phyloP scores from a whole-genome alignment of 768 basidiomycete species.

The Hygrocybe coccinea region DNA sequence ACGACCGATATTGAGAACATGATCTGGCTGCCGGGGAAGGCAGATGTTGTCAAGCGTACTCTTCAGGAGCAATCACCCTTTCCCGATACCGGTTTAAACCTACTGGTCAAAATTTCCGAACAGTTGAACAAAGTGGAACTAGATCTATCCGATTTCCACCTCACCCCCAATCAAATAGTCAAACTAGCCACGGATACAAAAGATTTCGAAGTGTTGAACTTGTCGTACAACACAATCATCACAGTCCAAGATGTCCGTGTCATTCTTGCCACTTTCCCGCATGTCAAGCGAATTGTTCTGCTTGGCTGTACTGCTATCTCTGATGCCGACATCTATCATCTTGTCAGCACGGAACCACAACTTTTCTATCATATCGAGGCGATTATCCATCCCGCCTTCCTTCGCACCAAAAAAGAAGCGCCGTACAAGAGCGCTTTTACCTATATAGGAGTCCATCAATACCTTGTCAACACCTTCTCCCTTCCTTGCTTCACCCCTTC shows the following conservation, averaged over 20 bases:
- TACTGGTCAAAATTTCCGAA: constrained; percentile 18
- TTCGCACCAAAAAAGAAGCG: too few relatives aligned
- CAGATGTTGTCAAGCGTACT: constrained; percentile 12
- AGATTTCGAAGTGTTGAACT: constrained; percentile 25
- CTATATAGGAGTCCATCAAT: too few relatives aligned
- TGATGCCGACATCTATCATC: constrained; percentile 14
- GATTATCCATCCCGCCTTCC: too few relatives aligned
- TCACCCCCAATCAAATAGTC: constrained; percentile 7
- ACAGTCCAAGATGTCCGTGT: constrained; percentile 18
- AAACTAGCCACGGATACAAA: neutral
- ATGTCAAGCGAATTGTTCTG: constrained; percentile 24
- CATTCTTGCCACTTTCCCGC: constrained; percentile 18
- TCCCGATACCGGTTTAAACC: constrained; percentile 23
- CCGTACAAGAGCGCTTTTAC: too few relatives aligned
- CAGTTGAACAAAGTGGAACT: too few relatives aligned
- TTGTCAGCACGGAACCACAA: constrained; percentile 21
- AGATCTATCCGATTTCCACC: too few relatives aligned
- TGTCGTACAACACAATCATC: constrained; percentile 26
- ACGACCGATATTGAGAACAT: constrained; percentile 23
- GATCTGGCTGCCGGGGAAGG: constrained; percentile 29
- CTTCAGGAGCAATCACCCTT: constrained; percentile 22
- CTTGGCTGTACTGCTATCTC: constrained; percentile 22
- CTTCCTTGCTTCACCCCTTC: too few relatives aligned
- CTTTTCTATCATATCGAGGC: constrained; percentile 17
- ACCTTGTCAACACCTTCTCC: too few relatives aligned